Conservation (phyloP, 2,329 filamentous ascomycete genomes). For the Apiospora arundinis region DNA sequence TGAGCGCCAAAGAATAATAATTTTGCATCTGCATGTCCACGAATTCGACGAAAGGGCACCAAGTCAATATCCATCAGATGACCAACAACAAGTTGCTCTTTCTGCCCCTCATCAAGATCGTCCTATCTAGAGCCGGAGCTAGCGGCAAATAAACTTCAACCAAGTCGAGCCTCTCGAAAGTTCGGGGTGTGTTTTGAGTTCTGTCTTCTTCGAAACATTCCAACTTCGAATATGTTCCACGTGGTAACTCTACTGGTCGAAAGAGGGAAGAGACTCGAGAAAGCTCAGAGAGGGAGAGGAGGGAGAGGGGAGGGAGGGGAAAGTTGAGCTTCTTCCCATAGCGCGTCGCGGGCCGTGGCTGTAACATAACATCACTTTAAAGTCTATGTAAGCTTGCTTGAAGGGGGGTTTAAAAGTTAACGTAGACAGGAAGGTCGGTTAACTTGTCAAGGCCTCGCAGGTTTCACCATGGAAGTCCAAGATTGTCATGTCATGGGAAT, state of each 20-base stretch:
- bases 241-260: not conserved
- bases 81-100: not conserved
- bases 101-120: conserved; percentile 1
- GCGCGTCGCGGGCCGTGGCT: conserved; percentile 8
- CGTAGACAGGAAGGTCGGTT: not conserved
- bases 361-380: conserved; percentile 7
- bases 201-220: conserved; percentile 4
- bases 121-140: conserved; percentile 11
- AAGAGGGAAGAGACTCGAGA: no score
- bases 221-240: conserved; percentile 12
- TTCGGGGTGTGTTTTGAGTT: not conserved
- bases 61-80: conserved; percentile 11
- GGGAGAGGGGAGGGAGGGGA: not conserved
- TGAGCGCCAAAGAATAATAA: not conserved
- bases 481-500: not conserved
- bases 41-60: not conserved
- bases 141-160: not conserved
- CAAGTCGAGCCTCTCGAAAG: not conserved
- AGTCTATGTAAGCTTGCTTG: not conserved
- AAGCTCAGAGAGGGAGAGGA: not conserved
- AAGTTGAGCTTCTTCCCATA: not conserved
- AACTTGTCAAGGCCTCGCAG: not conserved
- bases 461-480: conserved; percentile 2
- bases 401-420: not conserved
- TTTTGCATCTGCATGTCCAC: not conserved